phyloP scores from a whole-genome alignment of 2,329 filamentous ascomycete species.

The Aspergillus piperis region DNA sequence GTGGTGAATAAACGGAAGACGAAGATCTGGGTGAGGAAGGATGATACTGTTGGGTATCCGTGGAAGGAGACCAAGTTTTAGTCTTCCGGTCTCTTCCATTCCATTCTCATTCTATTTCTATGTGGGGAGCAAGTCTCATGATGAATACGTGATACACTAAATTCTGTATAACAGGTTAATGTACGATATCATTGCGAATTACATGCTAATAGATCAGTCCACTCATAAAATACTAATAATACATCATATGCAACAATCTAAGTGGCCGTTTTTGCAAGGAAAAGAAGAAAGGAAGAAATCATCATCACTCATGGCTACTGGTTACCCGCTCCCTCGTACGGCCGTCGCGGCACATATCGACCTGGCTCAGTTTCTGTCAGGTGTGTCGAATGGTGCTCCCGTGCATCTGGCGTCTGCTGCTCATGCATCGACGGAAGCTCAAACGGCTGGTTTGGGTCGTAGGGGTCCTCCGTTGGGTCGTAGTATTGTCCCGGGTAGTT shows the following conservation, averaged over 20 bases:
- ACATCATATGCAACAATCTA: background rate
- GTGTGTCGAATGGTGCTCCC: background rate
- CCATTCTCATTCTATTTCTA: no score
- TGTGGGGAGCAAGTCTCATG: no score
- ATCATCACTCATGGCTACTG: background rate
- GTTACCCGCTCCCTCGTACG: background rate
- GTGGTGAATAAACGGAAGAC: constrained; percentile 81
- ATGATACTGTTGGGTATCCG: constrained; percentile 69
- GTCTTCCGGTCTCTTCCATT: background rate
- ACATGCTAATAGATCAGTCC: background rate
- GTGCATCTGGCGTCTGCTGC: no score
- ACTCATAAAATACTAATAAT: background rate
- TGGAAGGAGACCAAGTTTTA: constrained; percentile 53
- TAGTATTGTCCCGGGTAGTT: constrained; percentile 17
- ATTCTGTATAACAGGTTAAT: background rate
- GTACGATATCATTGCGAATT: background rate
- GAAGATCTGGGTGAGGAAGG: constrained; percentile 84
- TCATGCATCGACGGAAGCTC: constrained; percentile 15
- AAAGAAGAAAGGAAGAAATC: background rate
- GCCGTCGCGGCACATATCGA: background rate
- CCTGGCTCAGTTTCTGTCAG: constrained; percentile 3
- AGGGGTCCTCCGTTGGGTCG: constrained; percentile 10
- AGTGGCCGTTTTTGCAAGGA: no score
- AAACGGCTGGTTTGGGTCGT: constrained; percentile 18
- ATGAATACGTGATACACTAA: no score